Percentiles rank a stretch among this genome's conserved stretches.
Conservation (phyloP, 768 basidiomycete species). For the Suillus variegatus region DNA sequence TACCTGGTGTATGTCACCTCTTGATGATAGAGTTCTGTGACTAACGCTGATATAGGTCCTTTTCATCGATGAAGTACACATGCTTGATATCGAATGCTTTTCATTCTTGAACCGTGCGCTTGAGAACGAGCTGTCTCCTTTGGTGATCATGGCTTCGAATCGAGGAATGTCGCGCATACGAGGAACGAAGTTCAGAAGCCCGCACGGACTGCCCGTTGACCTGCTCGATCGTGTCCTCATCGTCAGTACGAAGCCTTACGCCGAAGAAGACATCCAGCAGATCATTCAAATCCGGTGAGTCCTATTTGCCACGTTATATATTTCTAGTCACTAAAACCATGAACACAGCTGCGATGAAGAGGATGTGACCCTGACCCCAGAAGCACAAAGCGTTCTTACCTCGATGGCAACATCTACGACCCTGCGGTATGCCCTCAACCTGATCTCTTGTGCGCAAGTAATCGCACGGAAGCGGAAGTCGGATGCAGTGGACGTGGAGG, state of each 20-base stretch:
- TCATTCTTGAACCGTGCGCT: slow-evolving; percentile 97
- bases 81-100: slow-evolving; percentile 99
- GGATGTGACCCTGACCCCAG: slow-evolving; percentile 79
- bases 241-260: slow-evolving; percentile 89
- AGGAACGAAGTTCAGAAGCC: slow-evolving; percentile 92
- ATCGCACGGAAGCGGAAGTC: slow-evolving; percentile 82
- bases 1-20: slow-evolving; percentile 76
- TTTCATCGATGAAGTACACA: slow-evolving; percentile 99
- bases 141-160: slow-evolving; percentile 99
- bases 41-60: slow-evolving; percentile 60
- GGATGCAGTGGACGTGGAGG: slow-evolving; percentile 80
- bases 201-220: slow-evolving; percentile 94
- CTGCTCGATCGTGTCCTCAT: slow-evolving; percentile 94
- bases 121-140: slow-evolving; percentile 88
- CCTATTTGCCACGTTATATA: not conserved
- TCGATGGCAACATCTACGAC: slow-evolving; percentile 90
- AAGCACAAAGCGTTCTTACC: slow-evolving; percentile 79
- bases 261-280: slow-evolving; percentile 79
- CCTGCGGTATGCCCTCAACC: slow-evolving; percentile 89
- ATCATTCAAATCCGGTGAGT: slow-evolving; percentile 88
- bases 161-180: slow-evolving; percentile 93
- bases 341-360: slow-evolving; percentile 83
- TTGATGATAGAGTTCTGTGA: not conserved
- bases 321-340: slow-evolving; percentile 8
- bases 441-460: slow-evolving; percentile 91